phyloP scores from a whole-genome alignment of 345 rosid genomes.

The Salix udensis region DNA sequence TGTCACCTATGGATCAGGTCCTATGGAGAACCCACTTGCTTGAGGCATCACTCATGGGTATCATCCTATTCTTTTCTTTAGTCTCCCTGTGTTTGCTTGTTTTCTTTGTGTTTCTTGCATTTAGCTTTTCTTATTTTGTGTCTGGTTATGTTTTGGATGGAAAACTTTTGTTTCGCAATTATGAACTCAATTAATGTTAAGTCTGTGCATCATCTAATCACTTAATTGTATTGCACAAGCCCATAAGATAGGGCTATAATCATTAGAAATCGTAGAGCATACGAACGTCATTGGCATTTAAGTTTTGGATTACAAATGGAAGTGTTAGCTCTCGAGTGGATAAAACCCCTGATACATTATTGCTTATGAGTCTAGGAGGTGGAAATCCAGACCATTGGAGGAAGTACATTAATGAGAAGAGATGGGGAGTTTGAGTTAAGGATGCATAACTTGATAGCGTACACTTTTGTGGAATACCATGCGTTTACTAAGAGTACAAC shows the following conservation, averaged over 20 bases:
- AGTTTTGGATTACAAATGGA: neutral
- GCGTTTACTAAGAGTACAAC: neutral
- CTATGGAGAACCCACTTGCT: conserved; percentile 97
- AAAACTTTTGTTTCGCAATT: neutral
- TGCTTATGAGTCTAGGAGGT: neutral
- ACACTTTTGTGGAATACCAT: neutral
- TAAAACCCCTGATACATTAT: neutral
- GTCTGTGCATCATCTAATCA: neutral
- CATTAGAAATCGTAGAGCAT: neutral
- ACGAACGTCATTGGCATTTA: neutral
- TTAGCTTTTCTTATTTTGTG: neutral
- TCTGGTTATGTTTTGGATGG: too few species aligned
- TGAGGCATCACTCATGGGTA: conserved; percentile 95
- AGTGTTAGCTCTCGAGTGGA: neutral
- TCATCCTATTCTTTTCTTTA: conserved; percentile 7
- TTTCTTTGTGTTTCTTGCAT: neutral
- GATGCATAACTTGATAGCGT: neutral
- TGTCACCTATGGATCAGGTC: conserved; percentile 99
- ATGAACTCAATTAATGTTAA: neutral
- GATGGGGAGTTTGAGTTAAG: neutral
- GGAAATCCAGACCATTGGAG: neutral
- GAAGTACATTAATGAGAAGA: neutral
- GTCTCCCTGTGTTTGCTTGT: neutral
- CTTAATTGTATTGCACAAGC: neutral
- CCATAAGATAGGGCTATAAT: neutral